A percentile compares a stretch with the other conserved stretches of the same genome.
phyloP scores from a whole-genome alignment of 2,329 filamentous ascomycete species.

The Hymenoscyphus salicellus region DNA sequence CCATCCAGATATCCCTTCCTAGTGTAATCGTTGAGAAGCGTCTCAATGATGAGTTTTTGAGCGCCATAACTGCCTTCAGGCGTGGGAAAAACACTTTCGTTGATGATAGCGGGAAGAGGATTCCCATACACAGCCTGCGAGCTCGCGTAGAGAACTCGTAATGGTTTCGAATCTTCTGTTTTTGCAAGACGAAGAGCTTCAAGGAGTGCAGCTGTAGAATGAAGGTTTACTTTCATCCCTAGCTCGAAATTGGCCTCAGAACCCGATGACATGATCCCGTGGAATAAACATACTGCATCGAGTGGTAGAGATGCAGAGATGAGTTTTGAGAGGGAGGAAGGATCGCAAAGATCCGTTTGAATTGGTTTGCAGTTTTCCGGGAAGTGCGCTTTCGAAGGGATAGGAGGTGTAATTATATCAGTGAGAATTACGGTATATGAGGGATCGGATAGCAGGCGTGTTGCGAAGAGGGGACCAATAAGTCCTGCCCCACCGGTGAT shows the following conservation, averaged over 20 bases:
- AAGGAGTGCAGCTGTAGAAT: slow-evolving; percentile 52
- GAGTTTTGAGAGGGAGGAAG: slow-evolving; percentile 19
- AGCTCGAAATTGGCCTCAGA: slow-evolving; percentile 57
- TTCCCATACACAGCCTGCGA: slow-evolving; percentile 60
- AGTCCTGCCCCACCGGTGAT: slow-evolving; percentile 65
- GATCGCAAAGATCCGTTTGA: slow-evolving; percentile 37
- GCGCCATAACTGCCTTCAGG: slow-evolving; percentile 59
- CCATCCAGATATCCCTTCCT: slow-evolving; percentile 56
- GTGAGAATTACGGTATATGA: slow-evolving; percentile 50
- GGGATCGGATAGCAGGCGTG: slow-evolving; percentile 50
- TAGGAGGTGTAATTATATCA: slow-evolving; percentile 52
- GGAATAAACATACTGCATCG: slow-evolving; percentile 57
- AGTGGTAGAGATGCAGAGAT: slow-evolving; percentile 38
- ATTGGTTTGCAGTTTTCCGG: slow-evolving; percentile 31
- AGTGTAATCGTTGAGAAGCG: slow-evolving; percentile 55
- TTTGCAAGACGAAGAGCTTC: slow-evolving; percentile 46
- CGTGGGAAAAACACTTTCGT: slow-evolving; percentile 46
- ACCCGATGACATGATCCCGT: slow-evolving; percentile 63
- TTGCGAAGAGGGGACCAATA: slow-evolving; percentile 59
- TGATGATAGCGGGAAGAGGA: slow-evolving; percentile 48
- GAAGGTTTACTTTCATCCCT: slow-evolving; percentile 56
- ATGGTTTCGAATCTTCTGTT: background rate
- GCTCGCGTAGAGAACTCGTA: slow-evolving; percentile 56
- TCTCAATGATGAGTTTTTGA: slow-evolving; percentile 61
- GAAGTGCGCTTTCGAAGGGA: slow-evolving; percentile 41